Evolutionary conservation across 352 stramenopile species (phyloP), one percentile per base, ranked within the genome.

Genomic region (Phytophthora pinifolia): DNA sequence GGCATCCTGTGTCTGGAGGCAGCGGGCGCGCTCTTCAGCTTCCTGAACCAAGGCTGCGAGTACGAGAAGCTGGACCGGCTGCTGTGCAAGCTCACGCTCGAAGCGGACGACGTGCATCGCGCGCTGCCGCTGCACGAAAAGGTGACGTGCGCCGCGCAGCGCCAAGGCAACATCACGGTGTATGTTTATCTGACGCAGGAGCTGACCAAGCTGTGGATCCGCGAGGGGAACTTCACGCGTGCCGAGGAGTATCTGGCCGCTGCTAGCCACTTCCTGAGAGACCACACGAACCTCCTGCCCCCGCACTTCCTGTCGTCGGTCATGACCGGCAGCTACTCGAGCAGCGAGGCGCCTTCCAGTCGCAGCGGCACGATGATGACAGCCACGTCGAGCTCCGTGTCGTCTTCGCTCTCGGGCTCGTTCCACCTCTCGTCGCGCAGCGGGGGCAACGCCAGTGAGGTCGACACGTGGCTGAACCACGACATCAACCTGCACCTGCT

Each of bases 121-220:
- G 85, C 85, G 10, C 46, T 95, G 4, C 72, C 77, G 10, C 67
- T 93, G 20, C 83, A 95, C 36, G 81, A 93, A 44, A 92, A 92
- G 30, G 85, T 93, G 17, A 84, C 83, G 3, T 59, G 42, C 12
- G 83, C 78, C 17, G 76, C 78, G 12, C 74, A 89, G 37, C 70
- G 66, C 10, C 83, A 93, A 46, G 76, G 80, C n/a, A 95, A 95
- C 38, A 74, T 88, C 38, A 92, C 82, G 45, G 85, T 93, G 45
- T 95, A 83, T 31, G 73, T 95, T 9, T 95, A 92, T 59, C 58
- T 95, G 54, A 89, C 81, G 3, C 81, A 93, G 46, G 76, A 84
- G 38, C 61, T 93, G 57, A 90, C 77, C 0, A 88, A 84, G 30
- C 65, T 93, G 42, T 93, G 83, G 83, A 74, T 93, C 25, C 72